Percentiles rank a stretch among this genome's conserved stretches.
Conservation (phyloP, 2,329 filamentous ascomycete genomes). For the Fusarium tuaranense region DNA sequence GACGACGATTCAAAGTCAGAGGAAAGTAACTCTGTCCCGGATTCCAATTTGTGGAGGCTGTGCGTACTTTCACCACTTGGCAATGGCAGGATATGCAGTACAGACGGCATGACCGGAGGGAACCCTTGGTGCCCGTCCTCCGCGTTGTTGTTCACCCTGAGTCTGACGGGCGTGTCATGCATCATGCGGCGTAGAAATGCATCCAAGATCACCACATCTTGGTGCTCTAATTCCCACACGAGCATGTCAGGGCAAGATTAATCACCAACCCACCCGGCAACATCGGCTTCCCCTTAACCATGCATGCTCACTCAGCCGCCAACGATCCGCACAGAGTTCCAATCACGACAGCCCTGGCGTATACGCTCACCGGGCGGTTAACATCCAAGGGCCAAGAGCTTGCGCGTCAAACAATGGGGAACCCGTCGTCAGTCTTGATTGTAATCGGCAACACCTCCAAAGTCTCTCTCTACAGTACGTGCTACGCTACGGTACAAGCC, state of each 20-base stretch:
- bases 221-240: slow-evolving; percentile 4
- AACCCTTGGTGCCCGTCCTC: neutral
- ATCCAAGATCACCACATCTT: slow-evolving; percentile 6
- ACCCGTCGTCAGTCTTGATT: slow-evolving; percentile 5
- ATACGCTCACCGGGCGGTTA: slow-evolving; percentile 7
- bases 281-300: slow-evolving; percentile 29
- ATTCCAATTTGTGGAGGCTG: slow-evolving; percentile 16
- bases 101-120: neutral
- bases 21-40: slow-evolving; percentile 2
- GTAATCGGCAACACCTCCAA: slow-evolving; percentile 18
- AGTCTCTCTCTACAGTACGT: neutral
- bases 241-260: slow-evolving; percentile 22
- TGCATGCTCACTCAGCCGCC: slow-evolving; percentile 37
- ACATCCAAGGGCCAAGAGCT: slow-evolving; percentile 9
- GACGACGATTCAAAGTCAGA: slow-evolving; percentile 1
- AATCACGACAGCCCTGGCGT: slow-evolving; percentile 20
- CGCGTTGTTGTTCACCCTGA: neutral
- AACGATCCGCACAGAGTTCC: slow-evolving; percentile 13
- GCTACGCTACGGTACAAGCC: neutral
- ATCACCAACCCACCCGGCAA: slow-evolving; percentile 23
- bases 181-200: slow-evolving; percentile 1
- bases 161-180: neutral
- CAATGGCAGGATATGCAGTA: neutral
- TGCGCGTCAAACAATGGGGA: slow-evolving; percentile 37
- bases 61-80: slow-evolving; percentile 10